These are phyloP conservation scores for Postia placenta DNA, from an alignment of 768 basidiomycete genomes.

Conservation along the genomic window DNA sequence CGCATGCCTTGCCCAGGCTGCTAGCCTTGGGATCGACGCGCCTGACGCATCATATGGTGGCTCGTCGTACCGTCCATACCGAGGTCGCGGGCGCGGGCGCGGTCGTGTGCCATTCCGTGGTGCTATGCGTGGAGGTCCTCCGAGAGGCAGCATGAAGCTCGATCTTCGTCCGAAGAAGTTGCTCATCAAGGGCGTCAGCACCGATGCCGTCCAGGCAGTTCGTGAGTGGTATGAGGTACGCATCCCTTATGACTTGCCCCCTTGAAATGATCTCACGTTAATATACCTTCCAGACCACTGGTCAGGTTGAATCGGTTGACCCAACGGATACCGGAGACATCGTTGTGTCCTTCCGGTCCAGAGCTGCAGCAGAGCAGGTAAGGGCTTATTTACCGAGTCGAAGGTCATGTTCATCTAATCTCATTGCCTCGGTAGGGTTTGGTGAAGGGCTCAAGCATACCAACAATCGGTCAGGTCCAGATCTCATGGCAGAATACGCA, in stretches of 20 bases:
- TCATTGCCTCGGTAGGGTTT: conserved; percentile 43
- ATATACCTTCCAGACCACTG: conserved; percentile 44
- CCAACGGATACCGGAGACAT: conserved; percentile 48
- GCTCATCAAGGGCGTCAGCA: conserved; percentile 61
- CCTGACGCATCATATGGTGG: conserved; percentile 29
- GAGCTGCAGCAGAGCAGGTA: conserved; percentile 75
- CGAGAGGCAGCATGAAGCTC: conserved; percentile 75
- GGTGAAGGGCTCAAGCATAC: conserved; percentile 63
- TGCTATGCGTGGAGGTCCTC: conserved; percentile 57
- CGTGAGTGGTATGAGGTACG: conserved; percentile 81
- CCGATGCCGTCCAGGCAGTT: conserved; percentile 51
- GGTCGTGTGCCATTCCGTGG: conserved; percentile 56
- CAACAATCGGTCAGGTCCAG: conserved; percentile 58
- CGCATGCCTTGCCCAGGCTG: conserved; percentile 43
- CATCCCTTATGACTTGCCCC: background rate
- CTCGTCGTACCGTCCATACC: conserved; percentile 37
- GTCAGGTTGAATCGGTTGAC: conserved; percentile 65
- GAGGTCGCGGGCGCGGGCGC: conserved; percentile 66
- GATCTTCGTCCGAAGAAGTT: conserved; percentile 86
- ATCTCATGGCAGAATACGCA: conserved; percentile 57
- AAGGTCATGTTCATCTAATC: conserved; percentile 13
- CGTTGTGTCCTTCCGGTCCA: conserved; percentile 64
- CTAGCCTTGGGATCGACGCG: conserved; percentile 62
- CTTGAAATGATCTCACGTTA: conserved; percentile 8
- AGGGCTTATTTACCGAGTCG: conserved; percentile 12